phyloP scores from a whole-genome alignment of 2,329 filamentous ascomycete species.

The Incumbomyces delicatus region DNA sequence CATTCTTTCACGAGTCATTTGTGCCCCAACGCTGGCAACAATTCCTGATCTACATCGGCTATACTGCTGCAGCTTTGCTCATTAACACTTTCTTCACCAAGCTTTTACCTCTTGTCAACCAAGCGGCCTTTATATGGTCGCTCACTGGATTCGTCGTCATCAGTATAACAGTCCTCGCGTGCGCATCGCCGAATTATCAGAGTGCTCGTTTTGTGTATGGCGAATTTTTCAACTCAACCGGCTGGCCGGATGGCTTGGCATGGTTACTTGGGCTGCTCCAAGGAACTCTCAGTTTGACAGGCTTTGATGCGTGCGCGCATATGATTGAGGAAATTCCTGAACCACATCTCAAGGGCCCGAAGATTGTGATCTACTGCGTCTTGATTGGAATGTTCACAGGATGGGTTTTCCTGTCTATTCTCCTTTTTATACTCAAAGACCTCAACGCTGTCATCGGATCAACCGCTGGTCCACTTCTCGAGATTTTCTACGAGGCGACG shows the following conservation, averaged over 20 bases:
- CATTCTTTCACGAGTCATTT: constrained; percentile 51
- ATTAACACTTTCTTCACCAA: constrained; percentile 57
- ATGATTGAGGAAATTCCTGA: constrained; percentile 45
- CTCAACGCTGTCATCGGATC: constrained; percentile 47
- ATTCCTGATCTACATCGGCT: constrained; percentile 61
- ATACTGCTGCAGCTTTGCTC: constrained; percentile 50
- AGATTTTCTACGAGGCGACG: constrained; percentile 56
- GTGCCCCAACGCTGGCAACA: constrained; percentile 56
- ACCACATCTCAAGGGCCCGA: constrained; percentile 47
- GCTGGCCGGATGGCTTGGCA: constrained; percentile 58
- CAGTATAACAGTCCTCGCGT: constrained; percentile 58
- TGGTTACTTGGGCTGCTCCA: constrained; percentile 39
- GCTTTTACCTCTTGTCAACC: constrained; percentile 55
- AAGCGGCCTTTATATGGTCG: constrained; percentile 62
- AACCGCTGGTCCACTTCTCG: constrained; percentile 47
- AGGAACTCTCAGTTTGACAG: constrained; percentile 37
- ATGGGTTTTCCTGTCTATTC: constrained; percentile 51
- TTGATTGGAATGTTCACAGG: constrained; percentile 54
- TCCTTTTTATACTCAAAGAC: constrained; percentile 55
- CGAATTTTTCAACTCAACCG: constrained; percentile 57
- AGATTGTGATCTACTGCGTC: constrained; percentile 57
- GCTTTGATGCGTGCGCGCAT: constrained; percentile 34
- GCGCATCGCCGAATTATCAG: constrained; percentile 55
- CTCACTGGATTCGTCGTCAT: constrained; percentile 60
- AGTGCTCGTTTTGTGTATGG: constrained; percentile 46